Evolutionary conservation across 2,329 filamentous ascomycete species (phyloP).

Genomic region (Calonectria henricotiae): DNA sequence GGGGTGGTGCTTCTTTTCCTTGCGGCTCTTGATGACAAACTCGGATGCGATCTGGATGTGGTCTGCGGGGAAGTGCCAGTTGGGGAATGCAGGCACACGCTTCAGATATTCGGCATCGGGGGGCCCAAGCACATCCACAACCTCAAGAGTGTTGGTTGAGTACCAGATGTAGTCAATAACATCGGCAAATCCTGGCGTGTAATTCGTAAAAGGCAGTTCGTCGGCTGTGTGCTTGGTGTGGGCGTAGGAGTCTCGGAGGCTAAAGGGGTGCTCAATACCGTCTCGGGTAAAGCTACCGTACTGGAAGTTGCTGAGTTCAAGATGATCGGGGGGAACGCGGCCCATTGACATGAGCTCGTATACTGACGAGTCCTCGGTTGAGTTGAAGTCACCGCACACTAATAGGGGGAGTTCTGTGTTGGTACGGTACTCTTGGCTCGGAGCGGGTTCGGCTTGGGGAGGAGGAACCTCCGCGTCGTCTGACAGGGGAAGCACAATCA

Average conservation of each 20-base stretch:
- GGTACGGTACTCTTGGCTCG: conserved; percentile 88
- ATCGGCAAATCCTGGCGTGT: conserved; percentile 92
- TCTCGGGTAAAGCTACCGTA: conserved; percentile 95
- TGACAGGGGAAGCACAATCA: conserved; percentile 64
- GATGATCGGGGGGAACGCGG: conserved; percentile 82
- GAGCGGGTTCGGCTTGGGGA: conserved; percentile 77
- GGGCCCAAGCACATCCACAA: conserved; percentile 87
- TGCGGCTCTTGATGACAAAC: conserved; percentile 89
- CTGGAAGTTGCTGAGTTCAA: conserved; percentile 84
- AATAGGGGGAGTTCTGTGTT: conserved; percentile 92
- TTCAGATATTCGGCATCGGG: conserved; percentile 90
- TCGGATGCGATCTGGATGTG: conserved; percentile 92
- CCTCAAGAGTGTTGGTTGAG: conserved; percentile 89
- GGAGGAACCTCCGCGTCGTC: conserved; percentile 62
- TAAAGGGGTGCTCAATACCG: conserved; percentile 96
- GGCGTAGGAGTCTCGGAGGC: conserved; percentile 90
- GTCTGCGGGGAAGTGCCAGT: conserved; percentile 95
- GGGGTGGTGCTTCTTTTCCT: conserved; percentile 81
- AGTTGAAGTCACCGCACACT: conserved; percentile 97
- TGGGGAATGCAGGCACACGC: conserved; percentile 91
- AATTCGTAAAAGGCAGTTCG: conserved; percentile 95
- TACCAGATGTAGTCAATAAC: conserved; percentile 99
- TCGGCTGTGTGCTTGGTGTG: conserved; percentile 86
- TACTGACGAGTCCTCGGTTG: conserved; percentile 87
- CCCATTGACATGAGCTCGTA: conserved; percentile 92